Base-by-base conservation (phyloP, 805 yeast genomes). In the Lipomyces spencermartinsiae region DNA sequence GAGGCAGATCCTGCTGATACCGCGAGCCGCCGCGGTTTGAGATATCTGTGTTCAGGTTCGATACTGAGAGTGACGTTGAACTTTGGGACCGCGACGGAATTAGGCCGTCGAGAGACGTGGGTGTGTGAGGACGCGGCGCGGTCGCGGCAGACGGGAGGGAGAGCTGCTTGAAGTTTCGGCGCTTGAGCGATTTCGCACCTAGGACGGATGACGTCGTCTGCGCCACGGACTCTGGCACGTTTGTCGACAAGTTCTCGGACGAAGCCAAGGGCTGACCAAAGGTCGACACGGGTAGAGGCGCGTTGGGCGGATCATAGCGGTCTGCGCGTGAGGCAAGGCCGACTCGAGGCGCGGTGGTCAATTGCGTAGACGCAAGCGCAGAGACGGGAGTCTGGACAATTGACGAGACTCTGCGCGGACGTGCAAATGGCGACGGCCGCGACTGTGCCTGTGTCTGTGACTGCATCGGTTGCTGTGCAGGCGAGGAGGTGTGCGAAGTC, bases 81-180 rank as follows among this genome's bases (percentile, higher is more conserved):
- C 19, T 31, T 60, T 31, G 46, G 16, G 29, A 43, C 51, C 61
- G 51, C 6, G 51, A 9, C 14, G 60, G 61, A 10, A 31, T 56
- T 35, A 57, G 37, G 25, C 35, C 64, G 8, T 59, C 63, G 4
- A 55, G 31, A 2, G 64, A 43, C 10, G 68, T 53, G 14, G 70
- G 34, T 9, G 73, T 56, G n/a, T 70, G 58, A 9, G 76, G 59
- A 4, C 77, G 65, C 4, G 71, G 56, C 14, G 67, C 60, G 34
- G 69, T 54, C 22, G 57, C 37, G 53, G 59, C 33, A 16, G 72
- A 25, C 33, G 74, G 68, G 10, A 88, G 76, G 8, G 86, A 83
- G 51, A 88, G 79, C 69, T 86, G 82, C 76, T 89, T 89, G 71
- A 87, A 76, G 73, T 89, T 89, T 65, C 86, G 80, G 71, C 91